Evolutionary conservation across 2,329 filamentous ascomycete genomes (phyloP).

Genomic region (Phyllosticta citriasiana): DNA sequence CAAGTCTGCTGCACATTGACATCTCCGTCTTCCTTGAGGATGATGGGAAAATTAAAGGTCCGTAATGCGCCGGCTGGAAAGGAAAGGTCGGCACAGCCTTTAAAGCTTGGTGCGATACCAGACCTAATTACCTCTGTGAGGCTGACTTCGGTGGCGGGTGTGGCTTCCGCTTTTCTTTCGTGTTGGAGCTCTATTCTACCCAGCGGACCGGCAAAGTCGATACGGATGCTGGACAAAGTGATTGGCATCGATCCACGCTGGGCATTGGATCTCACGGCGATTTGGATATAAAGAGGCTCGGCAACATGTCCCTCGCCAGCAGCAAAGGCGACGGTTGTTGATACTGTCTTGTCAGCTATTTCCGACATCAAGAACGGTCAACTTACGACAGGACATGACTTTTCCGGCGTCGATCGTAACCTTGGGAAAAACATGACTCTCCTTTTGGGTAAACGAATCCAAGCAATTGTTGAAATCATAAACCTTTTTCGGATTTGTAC

Average conservation of each 20-base stretch:
- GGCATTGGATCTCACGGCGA: constrained; percentile 42
- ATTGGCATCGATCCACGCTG: constrained; percentile 37
- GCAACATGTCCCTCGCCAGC: constrained; percentile 49
- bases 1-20: constrained; percentile 55
- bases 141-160: constrained; percentile 1
- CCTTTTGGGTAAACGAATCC: constrained; percentile 22
- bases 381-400: constrained; percentile 38
- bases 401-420: constrained; percentile 40
- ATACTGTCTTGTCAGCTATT: constrained; percentile 27
- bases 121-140: constrained; percentile 2
- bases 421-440: constrained; percentile 31
- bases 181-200: constrained; percentile 24
- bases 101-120: constrained; percentile 28
- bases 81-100: constrained; percentile 53
- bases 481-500: constrained; percentile 23
- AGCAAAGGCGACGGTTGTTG: constrained; percentile 43
- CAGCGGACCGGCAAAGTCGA: constrained; percentile 42
- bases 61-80: constrained; percentile 57
- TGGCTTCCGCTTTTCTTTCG: constrained; percentile 12
- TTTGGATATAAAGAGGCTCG: constrained; percentile 46
- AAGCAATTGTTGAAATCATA: constrained; percentile 41
- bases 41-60: constrained; percentile 61
- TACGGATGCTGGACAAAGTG: constrained; percentile 37
- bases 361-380: background rate
- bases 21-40: constrained; percentile 73